Evolutionary conservation across 169 alveolate species (phyloP), one percentile per base, ranked within the genome.

Genomic region (Plasmodium vinckei): DNA sequence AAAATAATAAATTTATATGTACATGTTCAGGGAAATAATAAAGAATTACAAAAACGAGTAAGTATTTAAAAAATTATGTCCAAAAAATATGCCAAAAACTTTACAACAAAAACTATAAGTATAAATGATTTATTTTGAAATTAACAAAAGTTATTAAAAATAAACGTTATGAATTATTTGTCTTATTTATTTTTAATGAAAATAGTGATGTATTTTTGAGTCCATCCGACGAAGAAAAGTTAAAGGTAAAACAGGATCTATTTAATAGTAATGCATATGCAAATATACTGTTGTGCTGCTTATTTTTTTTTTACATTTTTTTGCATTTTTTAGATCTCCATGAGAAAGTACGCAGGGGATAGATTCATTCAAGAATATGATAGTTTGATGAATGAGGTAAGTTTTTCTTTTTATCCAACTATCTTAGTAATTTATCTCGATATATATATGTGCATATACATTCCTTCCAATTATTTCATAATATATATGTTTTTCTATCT

Each of bases 31-130:
- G 65, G 89, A 77, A 77, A 77, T 77, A 4, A 77, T 77, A 56
- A 65, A 77, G 57, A 77, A 77, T 53, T 77, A 77, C 69, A 64
- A 64, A 77, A 63, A 77, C 54, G 59, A 63, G 89, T 77, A 77
- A 77, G 77, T 15, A 12, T 15, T 19, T 33, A 56, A 10, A 15
- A 67, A 46, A 67, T 13, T 67, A 67, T 10, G 13, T n/a, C n/a
- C n/a, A n/a, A n/a, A n/a, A n/a, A n/a, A n/a, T n/a, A n/a, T n/a
- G n/a, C n/a, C 42, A 7, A 67, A 39, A 15, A 49, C 53, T 5
- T 17, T 7, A 17, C 19, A 68, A 5, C 1, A 1, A 19, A 49
- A 44, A 68, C 17, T 12, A 7, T 17, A 49, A 47, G 1, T 15
- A 21, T 39, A 47, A 47, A 44, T 9, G 12, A 42, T 39, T 10